These are phyloP conservation scores for Vitis rotundifolia DNA, from an alignment of 164 flowering plant species.

Conservation along the genomic window DNA sequence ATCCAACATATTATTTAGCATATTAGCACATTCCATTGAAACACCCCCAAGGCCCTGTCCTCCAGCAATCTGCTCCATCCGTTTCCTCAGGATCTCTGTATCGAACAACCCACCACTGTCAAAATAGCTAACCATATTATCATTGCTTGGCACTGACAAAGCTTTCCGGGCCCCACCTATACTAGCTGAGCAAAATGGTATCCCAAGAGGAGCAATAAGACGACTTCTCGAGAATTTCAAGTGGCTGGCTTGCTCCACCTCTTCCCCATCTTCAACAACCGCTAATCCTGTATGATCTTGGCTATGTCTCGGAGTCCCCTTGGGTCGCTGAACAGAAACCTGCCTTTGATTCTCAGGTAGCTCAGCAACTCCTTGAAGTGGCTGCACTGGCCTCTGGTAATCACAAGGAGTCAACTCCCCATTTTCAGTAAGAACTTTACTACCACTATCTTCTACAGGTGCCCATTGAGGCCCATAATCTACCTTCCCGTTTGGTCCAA, in stretches of 20 bases:
- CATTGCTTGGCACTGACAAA: conserved; percentile 34
- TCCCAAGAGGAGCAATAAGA: conserved; percentile 86
- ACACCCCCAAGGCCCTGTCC: conserved; percentile 82
- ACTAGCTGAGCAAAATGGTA: conserved; percentile 77
- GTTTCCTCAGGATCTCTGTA: conserved; percentile 63
- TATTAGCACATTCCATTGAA: conserved; percentile 73
- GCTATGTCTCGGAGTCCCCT: conserved; percentile 37
- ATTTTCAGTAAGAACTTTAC: conserved; percentile 54
- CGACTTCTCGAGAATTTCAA: conserved; percentile 45
- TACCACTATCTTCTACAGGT: conserved; percentile 35
- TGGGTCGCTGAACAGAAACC: conserved; percentile 28
- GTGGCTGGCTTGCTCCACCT: conserved; percentile 35
- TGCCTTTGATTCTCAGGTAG: conserved; percentile 49
- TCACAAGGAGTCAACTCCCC: conserved; percentile 59
- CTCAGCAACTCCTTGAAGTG: conserved; percentile 53
- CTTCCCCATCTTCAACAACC: conserved; percentile 50
- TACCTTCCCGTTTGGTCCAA: conserved; percentile 76
- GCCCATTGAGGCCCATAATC: conserved; percentile 40
- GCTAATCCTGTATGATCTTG: conserved; percentile 35
- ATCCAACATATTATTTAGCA: conserved; percentile 76
- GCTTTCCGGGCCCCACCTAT: conserved; percentile 80
- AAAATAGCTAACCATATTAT: conserved; percentile 37
- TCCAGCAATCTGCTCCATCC: conserved; percentile 86
- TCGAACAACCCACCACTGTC: conserved; percentile 63
- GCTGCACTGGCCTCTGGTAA: conserved; percentile 57